Base-by-base conservation (phyloP, 1,284 basidiomycete genomes). In the Mycosarcoma maydis region DNA sequence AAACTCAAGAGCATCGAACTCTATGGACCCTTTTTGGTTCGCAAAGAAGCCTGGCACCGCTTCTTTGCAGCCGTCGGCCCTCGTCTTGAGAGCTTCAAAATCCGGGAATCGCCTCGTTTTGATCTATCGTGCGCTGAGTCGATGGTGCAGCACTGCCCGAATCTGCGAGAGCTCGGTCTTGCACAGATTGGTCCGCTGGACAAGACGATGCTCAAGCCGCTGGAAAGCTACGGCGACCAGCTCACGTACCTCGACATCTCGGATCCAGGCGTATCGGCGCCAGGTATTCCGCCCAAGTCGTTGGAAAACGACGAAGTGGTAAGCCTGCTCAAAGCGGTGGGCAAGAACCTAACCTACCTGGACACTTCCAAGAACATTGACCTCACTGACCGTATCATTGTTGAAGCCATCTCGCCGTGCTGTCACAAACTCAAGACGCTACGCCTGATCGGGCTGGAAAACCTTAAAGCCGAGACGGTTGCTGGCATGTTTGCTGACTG, bases 11-110 rank as follows among this genome's bases (percentile, higher is more conserved):
- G 86, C 20, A 77, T 98, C 8, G 90, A 92, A 75, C 89, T 98
- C 6, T 88, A 92, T 23, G 95, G 91, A 0, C 92, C 93, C 0
- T 97, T 93, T 83, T 88, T 96, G 22, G 90, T 96, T 23, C 88
- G 89, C 40, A 84, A 87, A 7, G 84, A 87, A 6, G 87, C 87
- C 0, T 98, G 95, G 94, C 84, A 87, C 40, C 77, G 84, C 0
- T 93, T 96, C 83, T 88, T 97, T 82, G 82, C 86, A 39, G 80
- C 86, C 1, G 86, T 89, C 41, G 84, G 83, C n/a, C 49, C 71
- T n/a, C 79, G 84, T 3, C 85, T 97, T 6, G 85, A 88, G 69
- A 86, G 86, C 13, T 91, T 97, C 82, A 85, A 90, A 42, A 89
- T 98, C 66, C 90, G 80, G 4, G 77, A 83, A 78, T 92, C 90